Base-by-base conservation (phyloP, 208 protist species). In the Leishmania tropica region DNA sequence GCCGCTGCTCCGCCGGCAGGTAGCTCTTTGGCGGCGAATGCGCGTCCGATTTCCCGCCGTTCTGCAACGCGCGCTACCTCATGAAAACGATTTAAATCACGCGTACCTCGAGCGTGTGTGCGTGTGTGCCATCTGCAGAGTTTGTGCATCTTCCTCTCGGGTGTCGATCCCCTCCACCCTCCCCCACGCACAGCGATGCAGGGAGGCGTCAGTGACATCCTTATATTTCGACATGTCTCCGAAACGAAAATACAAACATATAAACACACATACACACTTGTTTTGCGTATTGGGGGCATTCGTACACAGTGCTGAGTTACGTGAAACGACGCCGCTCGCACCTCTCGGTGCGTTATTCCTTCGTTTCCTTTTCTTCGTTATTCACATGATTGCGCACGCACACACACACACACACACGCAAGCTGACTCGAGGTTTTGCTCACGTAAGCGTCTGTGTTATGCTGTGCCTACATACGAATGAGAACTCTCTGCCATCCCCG, bases 1-100 rank as follows among this genome's bases (percentile, higher is more conserved):
- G 28, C 75, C 28, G 67, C 75, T 28, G 79, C 37, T 64, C n/a
- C 42, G 5, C 15, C 24, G 31, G 37, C 51, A 11, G 45, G 47
- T 40, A 47, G 13, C 47, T 75, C 47, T 47, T 42, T 64, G 31
- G 31, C 31, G 62, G 21, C 73, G 62, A 82, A 86, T 68, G 85
- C 85, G 2, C 80, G 81, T 31, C 85, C 85, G 37, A 88, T 88
- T 37, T 72, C 78, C 17, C 85, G 85, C 53, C 75, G 79, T 47
- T 77, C 81, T 11, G 58, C 78, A 60, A 28, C 58, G 19, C 76
- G 77, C 15, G 47, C 71, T 24, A 56, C 71, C 19, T 79, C 51
- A 47, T 81, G 65, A 53, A 42, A 47, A 31, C 11, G 13, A 17
- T 17, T 67, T 54, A 40, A 42, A 40, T 71, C 24, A 24, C 42